A percentile compares a stretch with the other conserved stretches of the same genome.
phyloP scores from a whole-genome alignment of 352 stramenopile species.

The Phytopythium ostracodes region DNA sequence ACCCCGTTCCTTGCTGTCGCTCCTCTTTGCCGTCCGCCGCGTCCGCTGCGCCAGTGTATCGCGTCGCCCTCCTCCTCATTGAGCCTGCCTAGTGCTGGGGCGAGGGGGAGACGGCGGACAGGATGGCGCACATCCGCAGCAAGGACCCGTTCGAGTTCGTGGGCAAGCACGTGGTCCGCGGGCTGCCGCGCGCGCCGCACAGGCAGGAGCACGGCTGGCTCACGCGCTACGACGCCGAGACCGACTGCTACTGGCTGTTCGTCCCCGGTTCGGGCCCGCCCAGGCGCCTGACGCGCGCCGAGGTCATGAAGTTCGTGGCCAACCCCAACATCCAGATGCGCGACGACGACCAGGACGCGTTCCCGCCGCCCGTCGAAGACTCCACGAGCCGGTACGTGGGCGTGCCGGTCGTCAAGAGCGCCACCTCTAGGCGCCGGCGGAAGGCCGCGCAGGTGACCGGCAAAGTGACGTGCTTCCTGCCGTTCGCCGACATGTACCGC shows the following conservation, averaged over 20 bases:
- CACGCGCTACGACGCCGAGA: slow-evolving; percentile 55
- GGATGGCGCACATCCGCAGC: slow-evolving; percentile 37
- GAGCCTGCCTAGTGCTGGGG: too few relatives aligned
- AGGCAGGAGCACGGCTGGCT: slow-evolving; percentile 55
- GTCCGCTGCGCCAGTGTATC: too few relatives aligned
- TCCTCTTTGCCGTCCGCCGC: not conserved
- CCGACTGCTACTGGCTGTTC: slow-evolving; percentile 71
- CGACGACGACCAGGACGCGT: slow-evolving; percentile 38
- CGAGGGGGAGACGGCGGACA: too few relatives aligned
- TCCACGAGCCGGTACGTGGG: slow-evolving; percentile 47
- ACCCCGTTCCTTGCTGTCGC: not conserved
- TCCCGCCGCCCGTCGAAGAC: slow-evolving; percentile 49
- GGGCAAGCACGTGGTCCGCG: slow-evolving; percentile 50
- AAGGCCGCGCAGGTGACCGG: slow-evolving; percentile 14
- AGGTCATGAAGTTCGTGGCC: slow-evolving; percentile 64
- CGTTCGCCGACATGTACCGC: slow-evolving; percentile 53
- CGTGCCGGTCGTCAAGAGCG: slow-evolving; percentile 16
- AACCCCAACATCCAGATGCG: slow-evolving; percentile 49
- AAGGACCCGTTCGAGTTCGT: slow-evolving; percentile 63
- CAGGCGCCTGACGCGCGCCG: slow-evolving; percentile 32
- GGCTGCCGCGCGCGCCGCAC: slow-evolving; percentile 11
- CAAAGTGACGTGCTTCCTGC: slow-evolving; percentile 47
- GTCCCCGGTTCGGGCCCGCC: slow-evolving; percentile 31
- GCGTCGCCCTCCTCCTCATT: too few relatives aligned
- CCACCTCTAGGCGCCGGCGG: not conserved